Conservation (phyloP, 305 asterid genomes). For the Euphrasia arctica region DNA sequence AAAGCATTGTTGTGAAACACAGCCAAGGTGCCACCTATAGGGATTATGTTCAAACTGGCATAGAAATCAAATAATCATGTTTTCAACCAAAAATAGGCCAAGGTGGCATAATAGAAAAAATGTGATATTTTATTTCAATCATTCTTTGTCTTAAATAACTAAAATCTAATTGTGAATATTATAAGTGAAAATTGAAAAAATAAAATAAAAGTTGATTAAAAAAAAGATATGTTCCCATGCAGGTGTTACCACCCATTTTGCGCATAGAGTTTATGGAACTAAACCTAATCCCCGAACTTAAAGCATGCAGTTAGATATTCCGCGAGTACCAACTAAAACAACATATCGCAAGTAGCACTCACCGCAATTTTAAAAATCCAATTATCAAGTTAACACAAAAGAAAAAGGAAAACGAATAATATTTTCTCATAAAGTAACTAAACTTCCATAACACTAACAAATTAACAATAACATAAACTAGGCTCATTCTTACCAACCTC, state of each 20-base stretch:
- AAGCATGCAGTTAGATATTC: constrained; percentile 3
- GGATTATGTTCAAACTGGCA: neutral
- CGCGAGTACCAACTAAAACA: neutral
- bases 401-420: neutral
- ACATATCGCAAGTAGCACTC: neutral
- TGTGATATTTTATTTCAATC: neutral
- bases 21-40: neutral
- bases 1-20: neutral
- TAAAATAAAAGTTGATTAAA: too few relatives aligned
- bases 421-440: neutral
- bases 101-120: neutral
- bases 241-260: neutral
- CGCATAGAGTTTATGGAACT: neutral
- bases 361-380: neutral
- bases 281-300: neutral
- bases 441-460: neutral
- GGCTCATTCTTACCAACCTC: constrained; percentile 15
- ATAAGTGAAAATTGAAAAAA: neutral
- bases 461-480: constrained; percentile 9
- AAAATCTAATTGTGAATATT: neutral
- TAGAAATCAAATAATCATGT: neutral
- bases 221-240: neutral
- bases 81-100: neutral
- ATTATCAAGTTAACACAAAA: neutral
- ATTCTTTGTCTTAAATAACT: neutral